Evolutionary conservation across 805 yeast genomes (phyloP), one percentile per base, ranked within the genome.

Genomic region (Candida methanosorbosa): DNA sequence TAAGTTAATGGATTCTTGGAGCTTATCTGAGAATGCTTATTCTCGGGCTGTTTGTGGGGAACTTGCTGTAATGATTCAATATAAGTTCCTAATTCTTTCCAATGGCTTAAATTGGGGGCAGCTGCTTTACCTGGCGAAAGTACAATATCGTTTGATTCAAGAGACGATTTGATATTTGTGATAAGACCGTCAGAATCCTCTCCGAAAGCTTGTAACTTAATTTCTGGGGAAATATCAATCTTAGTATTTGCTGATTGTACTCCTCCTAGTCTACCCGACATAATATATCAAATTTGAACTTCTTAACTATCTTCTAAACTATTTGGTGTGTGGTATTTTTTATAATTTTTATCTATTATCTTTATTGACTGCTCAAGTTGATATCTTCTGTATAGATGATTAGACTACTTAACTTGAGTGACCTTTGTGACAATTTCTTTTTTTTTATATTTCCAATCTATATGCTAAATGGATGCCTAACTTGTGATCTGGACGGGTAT

Each of bases 1-100:
- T 54, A 53, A 12, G 48, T 48, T 17, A 71, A 49, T 4, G 73
- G 72, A 32, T 54, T 55, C 17, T 38, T 50, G 17, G 41, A 41
- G 6, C 23, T 14, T 18, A 17, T 22, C 7, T 17, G 30, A 7
- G 33, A 25, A 18, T 23, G 15, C 5, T 23, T 23, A 16, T 32
- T 18, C 18, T 18, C 17, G 9, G 32, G 11, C 16, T 37, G 26
- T 3, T 5, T 11, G 7, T 14, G 11, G 9, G 50, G 41, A 4
- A 41, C 30, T 23, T 42, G 42, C 30, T 54, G 48, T 15, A 57
- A 34, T 14, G 56, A 46, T 21, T 59, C 62, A 18, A 60, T 38
- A 38, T 46, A 59, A 17, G 43, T 44, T 4, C 64, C 64, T 11
- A 60, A 39, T 27, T 59, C 64, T 40, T 54, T 57, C 65, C 65